Evolutionary conservation across 345 rosid species (phyloP), one percentile per base, ranked within the genome.

Genomic region (Isatis tinctoria): DNA sequence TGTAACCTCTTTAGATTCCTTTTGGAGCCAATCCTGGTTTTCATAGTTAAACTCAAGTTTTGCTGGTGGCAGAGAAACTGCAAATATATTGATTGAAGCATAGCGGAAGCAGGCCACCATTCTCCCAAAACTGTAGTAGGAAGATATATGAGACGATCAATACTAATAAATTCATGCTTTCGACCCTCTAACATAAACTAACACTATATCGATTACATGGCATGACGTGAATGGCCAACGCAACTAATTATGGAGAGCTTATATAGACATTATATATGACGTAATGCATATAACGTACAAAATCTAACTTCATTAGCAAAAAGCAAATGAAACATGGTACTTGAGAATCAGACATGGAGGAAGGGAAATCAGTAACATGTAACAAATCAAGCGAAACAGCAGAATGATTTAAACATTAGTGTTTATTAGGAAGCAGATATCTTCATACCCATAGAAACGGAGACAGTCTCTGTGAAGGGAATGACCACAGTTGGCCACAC

Each of bases 401-500:
- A 28, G 32, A 17, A 57, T 57, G 65, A 17, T 57, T 17, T 43
- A 20, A 56, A 11, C 11, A 60, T 49, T 26, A 35, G 28, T 12
- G 51, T 62, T 24, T 62, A 63, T 48, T 17, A 69, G 24, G 40
- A 62, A 53, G 65, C 40, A 76, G 16, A 43, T 69, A 12, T 51
- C 40, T 76, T 32, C 74, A 77, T 87, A 92, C 99, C 99, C 97
- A 79, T 95, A 95, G 77, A 95, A 95, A 63, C 98, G 97, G 69
- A 95, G 98, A 83, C 99, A 95, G 74, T 95, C 98, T 80, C 99
- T 87, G 63, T 95, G 98, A 74, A 95, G 94, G 36, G 99, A 95
- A 84, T 95, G 99, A 56, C 99, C 98, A 47, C 98, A 95, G 74
- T 88, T 90, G 44, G 99, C 99, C 68, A 95, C 99, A 81, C 99